Base-by-base conservation (phyloP, 148 eudicot species). In the Rhododendron mucronatum region DNA sequence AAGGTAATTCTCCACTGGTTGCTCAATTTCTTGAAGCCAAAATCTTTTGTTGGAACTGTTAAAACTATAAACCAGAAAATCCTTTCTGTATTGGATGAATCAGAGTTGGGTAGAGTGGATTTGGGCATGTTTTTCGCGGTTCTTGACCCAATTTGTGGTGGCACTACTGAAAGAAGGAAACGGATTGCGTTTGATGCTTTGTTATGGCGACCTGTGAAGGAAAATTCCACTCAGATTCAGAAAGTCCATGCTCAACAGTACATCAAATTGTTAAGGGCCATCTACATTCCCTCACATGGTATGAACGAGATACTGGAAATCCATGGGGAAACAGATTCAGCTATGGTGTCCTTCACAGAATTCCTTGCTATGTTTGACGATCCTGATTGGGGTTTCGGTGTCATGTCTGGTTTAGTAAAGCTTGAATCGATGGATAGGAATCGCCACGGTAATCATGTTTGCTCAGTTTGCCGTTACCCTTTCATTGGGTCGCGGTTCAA, bases 91-190 rank as follows among this genome's bases (percentile, higher is more conserved):
- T 85, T 97, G 69, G 99, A 97, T 83, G 99, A 95, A 69, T 91
- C 95, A 12, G 98, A 96, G 71, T 87, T 89, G 35, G 93, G 98
- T 48, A 89, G 96, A 87, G 95, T 97, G 65, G 99, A 97, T 85
- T 91, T 97, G 69, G 99, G 99, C 83, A 94, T 97, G 98, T 93
- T 97, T 86, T 97, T 93, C 77, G 98, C 99, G 14, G 83, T 97
- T 65, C 91, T 97, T 45, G 98, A 98, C 59, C 99, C 99, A 3
- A 87, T 97, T 28, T 97, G 98, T 67, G 88, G 91, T 47, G 99
- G 99, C 20, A 39, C 94, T 12, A 89, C 91, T 2, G 98, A 95
- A 26, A 97, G 88, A 80, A 73, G 99, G 80, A 97, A 97, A 88
- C 87, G 89, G 83, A 90, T 94, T 55, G 98, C 98, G 80, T 97